Conservation (phyloP, 179 eudicot genomes). For the Amaranthus tricolor region DNA sequence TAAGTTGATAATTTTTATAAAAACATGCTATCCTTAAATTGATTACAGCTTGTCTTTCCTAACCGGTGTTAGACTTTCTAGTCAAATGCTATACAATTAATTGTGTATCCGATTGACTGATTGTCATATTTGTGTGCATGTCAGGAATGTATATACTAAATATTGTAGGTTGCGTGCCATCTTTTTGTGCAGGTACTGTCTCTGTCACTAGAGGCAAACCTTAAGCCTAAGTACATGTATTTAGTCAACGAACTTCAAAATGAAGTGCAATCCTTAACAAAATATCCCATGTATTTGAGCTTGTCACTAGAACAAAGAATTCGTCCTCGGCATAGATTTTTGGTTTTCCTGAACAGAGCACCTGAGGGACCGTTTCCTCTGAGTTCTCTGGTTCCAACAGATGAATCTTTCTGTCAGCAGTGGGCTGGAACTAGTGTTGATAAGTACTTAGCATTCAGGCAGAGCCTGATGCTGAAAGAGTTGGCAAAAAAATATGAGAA, state of each 20-base stretch:
- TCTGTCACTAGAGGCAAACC: constrained; percentile 79
- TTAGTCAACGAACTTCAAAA: constrained; percentile 79
- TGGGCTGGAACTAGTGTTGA: constrained; percentile 91
- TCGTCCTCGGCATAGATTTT: constrained; percentile 86
- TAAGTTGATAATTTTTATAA: not conserved
- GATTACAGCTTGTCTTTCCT: not conserved
- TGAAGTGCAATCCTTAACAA: constrained; percentile 80
- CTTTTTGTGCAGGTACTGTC: constrained; percentile 70
- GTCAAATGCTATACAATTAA: not conserved
- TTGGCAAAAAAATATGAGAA: constrained; percentile 74
- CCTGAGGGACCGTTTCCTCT: constrained; percentile 96
- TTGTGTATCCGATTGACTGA: not conserved
- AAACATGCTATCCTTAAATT: constrained; percentile 2
- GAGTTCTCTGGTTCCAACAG: constrained; percentile 81
- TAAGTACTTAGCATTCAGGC: constrained; percentile 80
- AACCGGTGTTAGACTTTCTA: not conserved
- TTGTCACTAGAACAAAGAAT: constrained; percentile 92
- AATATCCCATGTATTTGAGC: constrained; percentile 92
- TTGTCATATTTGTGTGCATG: not conserved
- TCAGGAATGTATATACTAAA: constrained; percentile 2
- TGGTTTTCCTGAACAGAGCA: constrained; percentile 80
- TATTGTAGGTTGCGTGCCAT: constrained; percentile 2
- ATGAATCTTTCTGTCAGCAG: constrained; percentile 81
- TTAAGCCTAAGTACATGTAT: constrained; percentile 86
- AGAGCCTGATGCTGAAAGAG: constrained; percentile 68